A percentile compares a stretch with the other conserved stretches of the same genome.
These are phyloP conservation scores for Aspergillus fructus DNA, from an alignment of 2,329 filamentous ascomycete genomes.

Conservation along the genomic window DNA sequence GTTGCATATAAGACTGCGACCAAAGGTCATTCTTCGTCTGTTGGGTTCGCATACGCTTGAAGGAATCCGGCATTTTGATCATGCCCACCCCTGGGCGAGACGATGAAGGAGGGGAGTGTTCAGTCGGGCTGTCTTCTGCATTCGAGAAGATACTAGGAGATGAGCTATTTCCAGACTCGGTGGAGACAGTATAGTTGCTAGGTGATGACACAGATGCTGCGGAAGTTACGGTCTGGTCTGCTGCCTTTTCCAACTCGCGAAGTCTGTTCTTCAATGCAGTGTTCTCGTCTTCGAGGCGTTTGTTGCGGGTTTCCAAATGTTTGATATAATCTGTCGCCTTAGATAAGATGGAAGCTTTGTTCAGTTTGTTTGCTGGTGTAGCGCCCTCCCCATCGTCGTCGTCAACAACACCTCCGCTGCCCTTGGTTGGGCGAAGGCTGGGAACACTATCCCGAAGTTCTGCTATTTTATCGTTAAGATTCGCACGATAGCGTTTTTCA, in stretches of 20 bases:
- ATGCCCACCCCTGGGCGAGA: conserved; percentile 42
- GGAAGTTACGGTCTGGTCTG: conserved; percentile 41
- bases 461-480: conserved; percentile 95
- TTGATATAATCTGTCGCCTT: conserved; percentile 97
- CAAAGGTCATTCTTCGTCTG: conserved; percentile 34
- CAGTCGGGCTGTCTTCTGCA: conserved; percentile 35
- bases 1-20: conserved; percentile 40
- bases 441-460: conserved; percentile 89
- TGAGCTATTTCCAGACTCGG: conserved; percentile 35
- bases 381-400: conserved; percentile 79
- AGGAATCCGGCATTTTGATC: conserved; percentile 45
- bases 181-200: conserved; percentile 38
- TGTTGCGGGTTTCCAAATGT: conserved; percentile 88
- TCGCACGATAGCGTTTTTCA: conserved; percentile 93
- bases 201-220: conserved; percentile 41
- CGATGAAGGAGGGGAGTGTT: conserved; percentile 31
- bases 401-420: conserved; percentile 50
- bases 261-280: conserved; percentile 74
- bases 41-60: conserved; percentile 42
- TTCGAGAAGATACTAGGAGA: conserved; percentile 44
- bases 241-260: conserved; percentile 70
- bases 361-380: conserved; percentile 87
- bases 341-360: conserved; percentile 94
- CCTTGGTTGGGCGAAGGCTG: conserved; percentile 76
- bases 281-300: conserved; percentile 78